Base-by-base conservation (phyloP, 257 asterid genomes). In the Salvia rosmarinus region DNA sequence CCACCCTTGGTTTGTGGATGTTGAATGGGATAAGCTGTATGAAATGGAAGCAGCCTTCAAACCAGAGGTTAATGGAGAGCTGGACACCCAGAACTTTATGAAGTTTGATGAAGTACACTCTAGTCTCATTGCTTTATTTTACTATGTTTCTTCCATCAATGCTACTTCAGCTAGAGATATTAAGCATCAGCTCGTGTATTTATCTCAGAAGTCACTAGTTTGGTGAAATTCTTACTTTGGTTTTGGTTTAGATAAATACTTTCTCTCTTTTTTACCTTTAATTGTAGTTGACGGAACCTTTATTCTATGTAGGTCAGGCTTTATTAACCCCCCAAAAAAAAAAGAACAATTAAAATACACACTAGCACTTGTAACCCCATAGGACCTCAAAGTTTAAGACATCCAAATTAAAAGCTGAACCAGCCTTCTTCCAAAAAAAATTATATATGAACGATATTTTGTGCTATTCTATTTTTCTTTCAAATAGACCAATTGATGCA, bases 31-130 rank as follows among this genome's bases (percentile, higher is more conserved):
- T 75, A 85, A 82, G 79, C 84, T 95, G 28, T 91, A 91, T 80
- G 99, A 91, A 76, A 91, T 87, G 97, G 97, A 95, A 78, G 99
- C 98, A 17, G 96, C 98, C 77, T 95, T 88, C 81, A 88, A 84
- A 77, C 98, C 96, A 54, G 90, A 86, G 82, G 92, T 95, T 73
- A 91, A 88, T 40, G 98, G 94, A 52, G 99, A 95, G 85, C 88
- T 91, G 81, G 99, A 95, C 76, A 95, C 99, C 63, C 95, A 85
- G 74, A 95, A 95, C 80, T 95, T 91, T 78, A 88, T 94, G 98
- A 94, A 91, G 85, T 89, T 91, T 77, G 98, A 94, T 60, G 99
- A 94, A 67, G 99, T 94, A 88, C 59, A 35, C 64, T 58, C 78
- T n/a, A 28, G 60, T 60, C 71, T 69, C 73, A 42, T 68, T 32